phyloP scores from a whole-genome alignment of 805 yeast genomes.

The Candida ficus region DNA sequence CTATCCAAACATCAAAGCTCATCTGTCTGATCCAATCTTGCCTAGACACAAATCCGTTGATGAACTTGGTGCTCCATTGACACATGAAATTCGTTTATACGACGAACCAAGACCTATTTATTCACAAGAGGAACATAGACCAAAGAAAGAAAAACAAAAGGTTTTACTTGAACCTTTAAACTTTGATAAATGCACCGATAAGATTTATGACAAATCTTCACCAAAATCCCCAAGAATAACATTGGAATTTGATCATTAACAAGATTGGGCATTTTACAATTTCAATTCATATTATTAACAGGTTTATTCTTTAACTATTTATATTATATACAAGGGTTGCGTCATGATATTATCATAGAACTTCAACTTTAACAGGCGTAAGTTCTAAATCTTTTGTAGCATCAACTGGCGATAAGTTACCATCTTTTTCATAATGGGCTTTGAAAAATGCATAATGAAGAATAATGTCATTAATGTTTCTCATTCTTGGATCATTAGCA shows the following conservation, averaged over 20 bases:
- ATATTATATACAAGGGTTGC: not conserved
- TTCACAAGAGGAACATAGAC: conserved; percentile 5
- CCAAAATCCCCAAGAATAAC: conserved; percentile 7
- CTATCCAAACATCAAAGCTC: conserved; percentile 24
- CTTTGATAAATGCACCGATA: not conserved
- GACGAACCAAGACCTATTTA: conserved; percentile 20
- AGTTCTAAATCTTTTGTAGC: conserved; percentile 22
- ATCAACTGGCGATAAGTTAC: conserved; percentile 29
- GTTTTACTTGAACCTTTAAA: conserved; percentile 1
- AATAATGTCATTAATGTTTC: conserved; percentile 83
- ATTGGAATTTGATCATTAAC: not conserved
- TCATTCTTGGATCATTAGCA: conserved; percentile 88
- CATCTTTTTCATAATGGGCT: conserved; percentile 40
- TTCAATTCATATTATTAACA: not conserved
- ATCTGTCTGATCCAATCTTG: conserved; percentile 30
- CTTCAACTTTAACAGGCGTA: conserved; percentile 17
- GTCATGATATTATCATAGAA: not conserved
- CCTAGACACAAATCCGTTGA: conserved; percentile 26
- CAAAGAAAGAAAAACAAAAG: not conserved
- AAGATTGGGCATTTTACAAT: not conserved
- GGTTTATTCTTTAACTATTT: not conserved
- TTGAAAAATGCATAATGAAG: conserved; percentile 90
- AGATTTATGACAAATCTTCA: not conserved
- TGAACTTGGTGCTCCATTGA: conserved; percentile 17
- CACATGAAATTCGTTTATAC: conserved; percentile 17